Evolutionary conservation across 441 rosid species (phyloP), one percentile per base, ranked within the genome.

Genomic region (Omphalea diandra): DNA sequence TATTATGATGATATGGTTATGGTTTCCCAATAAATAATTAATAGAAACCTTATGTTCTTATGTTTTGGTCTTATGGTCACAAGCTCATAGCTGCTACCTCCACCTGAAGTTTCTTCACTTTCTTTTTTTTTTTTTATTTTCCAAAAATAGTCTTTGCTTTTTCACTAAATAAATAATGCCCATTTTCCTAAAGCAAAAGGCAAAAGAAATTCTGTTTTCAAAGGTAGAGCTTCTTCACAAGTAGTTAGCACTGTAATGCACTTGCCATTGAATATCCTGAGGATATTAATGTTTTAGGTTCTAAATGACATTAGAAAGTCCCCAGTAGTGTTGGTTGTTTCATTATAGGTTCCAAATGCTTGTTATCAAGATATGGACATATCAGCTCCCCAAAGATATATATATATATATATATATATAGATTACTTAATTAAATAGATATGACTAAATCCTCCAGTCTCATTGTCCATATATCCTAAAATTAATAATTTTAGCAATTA

Each of bases 361-460:
- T 17, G 15, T 63, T 64, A 58, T 55, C 67, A 47, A 36, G 65
- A 47, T 60, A 58, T 18, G 62, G 5, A 33, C 57, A 44, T 33
- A 17, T 32, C 46, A 20, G 11, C 43, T 38, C 10, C 11, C 20
- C 18, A 14, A 0, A 71, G 35, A 40, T 31, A 20, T 18, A 20
- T 36, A 8, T 27, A 7, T 6, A 40, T n/a, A n/a, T n/a, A n/a
- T n/a, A n/a, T n/a, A n/a, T n/a, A n/a, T n/a, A n/a, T n/a, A n/a
- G n/a, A n/a, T n/a, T n/a, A n/a, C n/a, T n/a, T n/a, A n/a, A 18
- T 26, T 33, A 33, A 22, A 53, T 10, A 41, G 33, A 18, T 6
- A 65, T 54, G 59, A n/a, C 32, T 54, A 47, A 47, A 63, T 43
- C 1, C 36, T 6, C 3, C 17, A 18, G 18, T 47, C n/a, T 47